Percentiles rank a stretch among this genome's conserved stretches.
Evolutionary conservation across 2,329 filamentous ascomycete species (phyloP).

Genomic region (Cercospora janseana): DNA sequence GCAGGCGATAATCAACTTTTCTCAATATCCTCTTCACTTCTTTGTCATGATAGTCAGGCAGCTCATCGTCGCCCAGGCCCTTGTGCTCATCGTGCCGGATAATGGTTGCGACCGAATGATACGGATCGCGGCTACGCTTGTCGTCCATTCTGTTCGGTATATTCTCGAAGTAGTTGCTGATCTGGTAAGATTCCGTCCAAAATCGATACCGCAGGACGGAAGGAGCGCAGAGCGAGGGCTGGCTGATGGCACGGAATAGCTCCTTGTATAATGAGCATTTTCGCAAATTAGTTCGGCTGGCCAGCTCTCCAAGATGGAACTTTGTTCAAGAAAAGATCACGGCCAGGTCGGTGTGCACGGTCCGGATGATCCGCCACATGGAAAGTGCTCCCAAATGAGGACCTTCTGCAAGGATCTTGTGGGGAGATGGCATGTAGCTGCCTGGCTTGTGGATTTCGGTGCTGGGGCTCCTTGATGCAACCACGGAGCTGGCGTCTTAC

Average conservation of each 20-base stretch:
- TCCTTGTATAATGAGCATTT: constrained; percentile 7
- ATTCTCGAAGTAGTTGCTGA: constrained; percentile 7
- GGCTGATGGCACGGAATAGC: background rate
- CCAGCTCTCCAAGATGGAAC: constrained; percentile 1
- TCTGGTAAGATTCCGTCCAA: background rate
- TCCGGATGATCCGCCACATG: constrained; percentile 11
- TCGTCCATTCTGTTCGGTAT: constrained; percentile 13
- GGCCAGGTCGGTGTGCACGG: background rate
- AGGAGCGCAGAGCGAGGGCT: background rate
- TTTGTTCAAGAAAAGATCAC: background rate
- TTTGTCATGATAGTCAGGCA: constrained; percentile 22
- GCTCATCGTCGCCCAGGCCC: constrained; percentile 17
- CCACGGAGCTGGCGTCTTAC: too few relatives aligned
- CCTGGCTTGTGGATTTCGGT: background rate
- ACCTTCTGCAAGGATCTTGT: background rate
- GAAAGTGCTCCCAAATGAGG: background rate
- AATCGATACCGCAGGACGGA: background rate
- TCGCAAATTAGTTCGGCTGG: background rate
- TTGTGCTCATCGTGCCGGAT: constrained; percentile 19
- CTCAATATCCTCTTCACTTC: constrained; percentile 54
- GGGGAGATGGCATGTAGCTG: background rate
- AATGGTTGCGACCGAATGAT: constrained; percentile 1
- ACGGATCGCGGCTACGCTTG: constrained; percentile 12
- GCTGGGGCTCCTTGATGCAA: too few relatives aligned
- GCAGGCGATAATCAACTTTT: constrained; percentile 26